Conservation (phyloP, 2,329 filamentous ascomycete species). For the Pyrenophora teres region DNA sequence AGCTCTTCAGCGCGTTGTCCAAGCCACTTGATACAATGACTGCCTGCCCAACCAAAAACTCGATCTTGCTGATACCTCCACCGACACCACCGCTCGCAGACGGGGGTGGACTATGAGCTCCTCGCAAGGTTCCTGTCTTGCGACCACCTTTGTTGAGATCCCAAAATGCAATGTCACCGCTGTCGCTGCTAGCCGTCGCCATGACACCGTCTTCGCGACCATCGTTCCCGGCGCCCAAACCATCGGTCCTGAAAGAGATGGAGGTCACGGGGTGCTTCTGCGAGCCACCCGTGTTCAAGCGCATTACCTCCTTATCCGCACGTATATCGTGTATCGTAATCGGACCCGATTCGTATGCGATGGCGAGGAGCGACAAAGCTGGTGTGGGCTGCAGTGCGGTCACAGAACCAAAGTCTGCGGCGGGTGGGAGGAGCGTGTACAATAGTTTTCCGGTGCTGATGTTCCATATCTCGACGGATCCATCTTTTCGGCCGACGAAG, state of each 20-base stretch:
- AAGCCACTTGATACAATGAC: conserved; percentile 87
- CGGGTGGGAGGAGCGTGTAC: conserved; percentile 82
- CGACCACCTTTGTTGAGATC: conserved; percentile 88
- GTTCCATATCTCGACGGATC: conserved; percentile 96
- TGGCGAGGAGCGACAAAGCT: conserved; percentile 81
- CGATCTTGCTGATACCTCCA: conserved; percentile 82
- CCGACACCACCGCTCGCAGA: conserved; percentile 59
- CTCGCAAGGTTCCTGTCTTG: conserved; percentile 82
- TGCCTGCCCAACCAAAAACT: conserved; percentile 87
- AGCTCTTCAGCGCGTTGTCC: conserved; percentile 92
- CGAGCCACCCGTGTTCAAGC: conserved; percentile 68
- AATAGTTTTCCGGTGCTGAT: conserved; percentile 88
- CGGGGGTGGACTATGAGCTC: conserved; percentile 81
- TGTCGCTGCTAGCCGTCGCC: conserved; percentile 80
- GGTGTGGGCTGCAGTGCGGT: conserved; percentile 85
- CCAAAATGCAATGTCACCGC: conserved; percentile 93
- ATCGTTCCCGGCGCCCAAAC: conserved; percentile 83
- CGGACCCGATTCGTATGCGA: conserved; percentile 81
- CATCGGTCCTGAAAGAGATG: conserved; percentile 90
- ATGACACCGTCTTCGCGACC: conserved; percentile 85
- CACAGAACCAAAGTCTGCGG: conserved; percentile 75
- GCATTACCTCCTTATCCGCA: conserved; percentile 73
- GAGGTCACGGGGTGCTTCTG: conserved; percentile 70
- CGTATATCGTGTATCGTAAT: conserved; percentile 82
- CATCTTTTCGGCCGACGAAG: conserved; percentile 84